Conservation (phyloP, 2,329 filamentous ascomycete species). For the Pezicula radicicola region DNA sequence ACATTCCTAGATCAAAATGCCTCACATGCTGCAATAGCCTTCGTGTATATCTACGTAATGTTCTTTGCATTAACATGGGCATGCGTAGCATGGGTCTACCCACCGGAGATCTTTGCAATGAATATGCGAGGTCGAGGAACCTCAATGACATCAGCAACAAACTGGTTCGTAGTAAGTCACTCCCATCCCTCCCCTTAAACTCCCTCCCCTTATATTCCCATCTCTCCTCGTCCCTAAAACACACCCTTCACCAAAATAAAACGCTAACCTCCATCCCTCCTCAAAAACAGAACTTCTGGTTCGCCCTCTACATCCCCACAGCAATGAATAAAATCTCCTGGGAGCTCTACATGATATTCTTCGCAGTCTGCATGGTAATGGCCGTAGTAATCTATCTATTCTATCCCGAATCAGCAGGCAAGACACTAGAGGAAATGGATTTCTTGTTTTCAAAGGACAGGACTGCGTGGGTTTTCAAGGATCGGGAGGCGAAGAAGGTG, state of each 20-base stretch:
- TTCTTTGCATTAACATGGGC: constrained; percentile 29
- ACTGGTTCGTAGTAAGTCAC: constrained; percentile 24
- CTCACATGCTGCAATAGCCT: constrained; percentile 23
- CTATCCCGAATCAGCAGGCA: constrained; percentile 22
- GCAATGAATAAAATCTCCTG: constrained; percentile 21
- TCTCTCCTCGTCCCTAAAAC: no score
- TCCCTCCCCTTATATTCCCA: no score
- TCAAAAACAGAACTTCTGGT: constrained; percentile 21
- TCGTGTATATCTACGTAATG: constrained; percentile 28
- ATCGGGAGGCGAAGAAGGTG: constrained; percentile 17
- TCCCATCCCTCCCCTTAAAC: background rate
- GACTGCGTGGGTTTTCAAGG: constrained; percentile 18
- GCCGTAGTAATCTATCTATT: constrained; percentile 19
- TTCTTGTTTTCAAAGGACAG: constrained; percentile 18
- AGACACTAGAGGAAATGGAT: constrained; percentile 21
- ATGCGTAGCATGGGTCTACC: constrained; percentile 22
- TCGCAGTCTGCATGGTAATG: constrained; percentile 21
- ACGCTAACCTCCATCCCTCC: no score
- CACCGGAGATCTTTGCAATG: constrained; percentile 20
- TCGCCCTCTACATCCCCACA: constrained; percentile 22
- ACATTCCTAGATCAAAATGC: constrained; percentile 10
- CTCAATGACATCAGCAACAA: constrained; percentile 21
- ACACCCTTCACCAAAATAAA: no score
- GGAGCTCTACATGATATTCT: constrained; percentile 23
- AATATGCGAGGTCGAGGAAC: constrained; percentile 20